These are phyloP conservation scores for Zymoseptoria pseudotritici DNA, from an alignment of 2,329 filamentous ascomycete genomes.

Conservation along the genomic window DNA sequence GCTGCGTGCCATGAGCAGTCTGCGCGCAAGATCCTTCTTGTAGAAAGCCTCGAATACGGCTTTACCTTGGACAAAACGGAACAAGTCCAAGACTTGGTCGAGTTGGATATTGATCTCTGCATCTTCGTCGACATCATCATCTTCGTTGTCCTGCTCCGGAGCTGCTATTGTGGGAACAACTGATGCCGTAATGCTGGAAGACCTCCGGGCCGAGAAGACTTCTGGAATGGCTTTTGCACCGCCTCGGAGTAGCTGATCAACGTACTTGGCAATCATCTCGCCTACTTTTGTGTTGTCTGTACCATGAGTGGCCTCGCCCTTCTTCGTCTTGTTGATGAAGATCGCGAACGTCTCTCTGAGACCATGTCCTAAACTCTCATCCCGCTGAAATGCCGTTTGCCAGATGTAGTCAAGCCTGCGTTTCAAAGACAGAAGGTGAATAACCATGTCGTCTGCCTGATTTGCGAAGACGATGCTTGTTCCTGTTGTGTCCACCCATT, in stretches of 20 bases:
- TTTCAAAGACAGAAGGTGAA: slow-evolving; percentile 74
- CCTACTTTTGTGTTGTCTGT: slow-evolving; percentile 89
- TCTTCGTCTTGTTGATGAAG: slow-evolving; percentile 86
- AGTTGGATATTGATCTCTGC: slow-evolving; percentile 85
- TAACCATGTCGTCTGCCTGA: slow-evolving; percentile 74
- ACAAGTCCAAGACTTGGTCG: slow-evolving; percentile 86
- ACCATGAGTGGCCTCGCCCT: slow-evolving; percentile 62
- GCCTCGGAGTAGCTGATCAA: slow-evolving; percentile 80
- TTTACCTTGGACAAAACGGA: slow-evolving; percentile 95
- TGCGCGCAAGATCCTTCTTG: slow-evolving; percentile 89
- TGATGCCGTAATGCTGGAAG: slow-evolving; percentile 31
- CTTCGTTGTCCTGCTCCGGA: slow-evolving; percentile 52
- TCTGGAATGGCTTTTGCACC: slow-evolving; percentile 77
- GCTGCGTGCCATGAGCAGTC: slow-evolving; percentile 83
- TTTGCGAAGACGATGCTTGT: slow-evolving; percentile 68
- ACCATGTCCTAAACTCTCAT: slow-evolving; percentile 69
- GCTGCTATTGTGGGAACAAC: slow-evolving; percentile 48
- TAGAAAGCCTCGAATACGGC: slow-evolving; percentile 98
- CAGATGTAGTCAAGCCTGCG: slow-evolving; percentile 69
- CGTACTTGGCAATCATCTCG: slow-evolving; percentile 97
- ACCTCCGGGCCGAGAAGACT: slow-evolving; percentile 47
- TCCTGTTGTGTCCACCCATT: slow-evolving; percentile 71
- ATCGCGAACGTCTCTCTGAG: slow-evolving; percentile 78
- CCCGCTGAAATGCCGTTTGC: slow-evolving; percentile 65
- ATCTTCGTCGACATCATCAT: slow-evolving; percentile 74